Conservation (phyloP, 2,329 filamentous ascomycete species). For the Chrysosporium keratinophilum region DNA sequence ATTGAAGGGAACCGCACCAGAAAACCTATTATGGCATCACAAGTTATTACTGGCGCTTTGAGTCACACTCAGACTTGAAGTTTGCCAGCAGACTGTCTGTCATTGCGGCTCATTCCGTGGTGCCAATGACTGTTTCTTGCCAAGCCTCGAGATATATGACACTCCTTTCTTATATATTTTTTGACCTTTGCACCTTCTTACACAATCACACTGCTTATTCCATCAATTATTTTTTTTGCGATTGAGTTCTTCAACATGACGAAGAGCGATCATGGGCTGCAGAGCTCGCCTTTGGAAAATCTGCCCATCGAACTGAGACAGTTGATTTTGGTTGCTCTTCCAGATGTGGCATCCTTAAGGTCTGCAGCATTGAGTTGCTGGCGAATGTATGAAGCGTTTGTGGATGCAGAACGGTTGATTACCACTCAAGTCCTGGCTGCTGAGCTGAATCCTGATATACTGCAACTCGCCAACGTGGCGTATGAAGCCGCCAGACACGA, state of each 20-base stretch:
- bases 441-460: not conserved
- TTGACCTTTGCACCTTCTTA: no score
- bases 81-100: no score
- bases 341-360: not conserved
- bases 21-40: no score
- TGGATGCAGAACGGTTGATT: not conserved
- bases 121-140: no score
- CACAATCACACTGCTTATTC: no score
- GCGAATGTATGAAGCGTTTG: slow-evolving; percentile 1
- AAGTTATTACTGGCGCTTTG: no score
- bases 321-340: not conserved
- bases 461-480: not conserved
- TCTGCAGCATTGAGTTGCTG: not conserved
- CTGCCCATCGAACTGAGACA: slow-evolving; percentile 5
- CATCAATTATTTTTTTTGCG: no score
- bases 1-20: no score
- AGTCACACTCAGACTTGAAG: no score
- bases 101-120: no score
- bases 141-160: no score
- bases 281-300: not conserved
- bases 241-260: not conserved
- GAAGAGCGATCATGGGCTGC: not conserved
- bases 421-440: not conserved
- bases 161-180: no score
- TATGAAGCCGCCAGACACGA: not conserved